Percentiles rank a stretch among this genome's conserved stretches.
phyloP scores from a whole-genome alignment of 2,329 filamentous ascomycete genomes.

The Colletotrichum tamarilloi region DNA sequence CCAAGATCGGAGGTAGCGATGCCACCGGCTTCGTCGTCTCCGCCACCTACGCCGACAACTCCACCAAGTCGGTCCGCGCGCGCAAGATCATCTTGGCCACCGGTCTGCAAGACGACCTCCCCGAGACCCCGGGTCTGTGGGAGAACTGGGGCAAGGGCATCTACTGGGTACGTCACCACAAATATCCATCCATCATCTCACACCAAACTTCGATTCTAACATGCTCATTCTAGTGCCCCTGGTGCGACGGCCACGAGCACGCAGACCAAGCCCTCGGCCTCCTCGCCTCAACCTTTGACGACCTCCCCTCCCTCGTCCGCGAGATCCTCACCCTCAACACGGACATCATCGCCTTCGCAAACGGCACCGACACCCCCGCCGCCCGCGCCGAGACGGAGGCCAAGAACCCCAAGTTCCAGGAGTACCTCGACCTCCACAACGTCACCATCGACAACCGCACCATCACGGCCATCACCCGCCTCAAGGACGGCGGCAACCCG shows the following conservation, averaged over 20 bases:
- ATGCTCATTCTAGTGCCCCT: constrained; percentile 58
- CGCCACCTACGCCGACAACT: constrained; percentile 34
- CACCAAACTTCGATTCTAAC: background rate
- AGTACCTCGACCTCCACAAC: constrained; percentile 60
- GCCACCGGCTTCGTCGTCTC: constrained; percentile 59
- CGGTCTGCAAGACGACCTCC: constrained; percentile 66
- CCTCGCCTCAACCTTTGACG: constrained; percentile 54
- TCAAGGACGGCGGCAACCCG: constrained; percentile 54
- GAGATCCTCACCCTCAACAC: constrained; percentile 66
- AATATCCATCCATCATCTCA: too few species aligned
- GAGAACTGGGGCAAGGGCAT: constrained; percentile 70
- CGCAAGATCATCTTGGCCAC: constrained; percentile 69
- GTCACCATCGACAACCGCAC: constrained; percentile 67
- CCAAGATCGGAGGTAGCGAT: constrained; percentile 51
- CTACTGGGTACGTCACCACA: constrained; percentile 55
- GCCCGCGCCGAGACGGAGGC: constrained; percentile 50
- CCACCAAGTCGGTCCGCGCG: constrained; percentile 51
- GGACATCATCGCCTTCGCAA: constrained; percentile 68
- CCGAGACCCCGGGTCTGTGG: constrained; percentile 62
- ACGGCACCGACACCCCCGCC: constrained; percentile 65
- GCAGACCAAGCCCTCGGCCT: constrained; percentile 68
- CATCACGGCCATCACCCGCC: constrained; percentile 59
- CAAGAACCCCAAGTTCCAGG: constrained; percentile 57
- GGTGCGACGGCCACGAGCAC: constrained; percentile 73
- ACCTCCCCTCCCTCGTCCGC: constrained; percentile 56